Conservation (phyloP, 2,329 filamentous ascomycete species). For the Xylaria sp. region DNA sequence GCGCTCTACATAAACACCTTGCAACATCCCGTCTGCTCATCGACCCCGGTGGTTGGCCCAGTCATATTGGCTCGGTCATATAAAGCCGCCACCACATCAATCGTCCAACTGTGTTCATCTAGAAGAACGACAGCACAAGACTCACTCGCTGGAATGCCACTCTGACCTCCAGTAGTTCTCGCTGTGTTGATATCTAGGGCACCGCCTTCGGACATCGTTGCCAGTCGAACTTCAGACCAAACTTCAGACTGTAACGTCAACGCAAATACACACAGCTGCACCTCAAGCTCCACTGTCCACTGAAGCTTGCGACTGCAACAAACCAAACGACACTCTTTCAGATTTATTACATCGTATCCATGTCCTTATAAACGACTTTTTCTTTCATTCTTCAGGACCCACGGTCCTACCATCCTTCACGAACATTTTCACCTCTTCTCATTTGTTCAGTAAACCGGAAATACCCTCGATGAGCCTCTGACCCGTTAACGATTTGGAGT, state of each 20-base stretch:
- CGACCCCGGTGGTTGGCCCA: slow-evolving; percentile 29
- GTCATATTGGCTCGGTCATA: slow-evolving; percentile 32
- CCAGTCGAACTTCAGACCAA: slow-evolving; percentile 32
- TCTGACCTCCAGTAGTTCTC: slow-evolving; percentile 30
- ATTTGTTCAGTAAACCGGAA: slow-evolving; percentile 42
- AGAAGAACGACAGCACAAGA: slow-evolving; percentile 16
- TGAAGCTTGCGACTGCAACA: slow-evolving; percentile 24
- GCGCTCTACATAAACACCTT: slow-evolving; percentile 41
- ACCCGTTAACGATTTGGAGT: slow-evolving; percentile 48
- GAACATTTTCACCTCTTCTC: slow-evolving; percentile 37
- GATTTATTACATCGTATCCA: slow-evolving; percentile 39
- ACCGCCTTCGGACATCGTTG: slow-evolving; percentile 31
- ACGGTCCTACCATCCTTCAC: slow-evolving; percentile 35
- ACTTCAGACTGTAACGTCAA: slow-evolving; percentile 26
- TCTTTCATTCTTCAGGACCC: slow-evolving; percentile 39
- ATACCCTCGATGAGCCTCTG: slow-evolving; percentile 51
- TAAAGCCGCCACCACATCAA: slow-evolving; percentile 28
- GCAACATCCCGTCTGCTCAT: slow-evolving; percentile 21
- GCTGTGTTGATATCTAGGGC: slow-evolving; percentile 35
- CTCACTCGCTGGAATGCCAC: slow-evolving; percentile 34
- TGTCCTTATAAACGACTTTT: slow-evolving; percentile 49
- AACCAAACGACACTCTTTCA: slow-evolving; percentile 36
- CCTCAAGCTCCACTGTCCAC: slow-evolving; percentile 18
- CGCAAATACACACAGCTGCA: slow-evolving; percentile 15
- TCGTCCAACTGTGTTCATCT: slow-evolving; percentile 15